Conservation (phyloP, 2,329 filamentous ascomycete genomes). For the Apiospora arundinis region DNA sequence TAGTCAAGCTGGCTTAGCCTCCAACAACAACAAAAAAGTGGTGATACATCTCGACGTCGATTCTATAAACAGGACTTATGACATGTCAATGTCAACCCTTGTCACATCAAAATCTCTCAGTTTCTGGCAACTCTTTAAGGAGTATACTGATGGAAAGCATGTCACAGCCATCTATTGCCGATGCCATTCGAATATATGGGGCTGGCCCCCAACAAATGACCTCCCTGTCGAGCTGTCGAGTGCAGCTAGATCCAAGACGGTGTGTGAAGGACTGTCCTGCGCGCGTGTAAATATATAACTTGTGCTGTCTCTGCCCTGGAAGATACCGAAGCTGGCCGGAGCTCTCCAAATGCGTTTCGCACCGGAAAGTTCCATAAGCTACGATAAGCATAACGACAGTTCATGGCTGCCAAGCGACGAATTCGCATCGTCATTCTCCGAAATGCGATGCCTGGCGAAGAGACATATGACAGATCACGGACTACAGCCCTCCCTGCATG, state of each 20-base stretch:
- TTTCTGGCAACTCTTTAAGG: background rate
- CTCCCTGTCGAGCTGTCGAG: background rate
- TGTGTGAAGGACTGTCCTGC: background rate
- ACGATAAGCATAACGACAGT: constrained; percentile 14
- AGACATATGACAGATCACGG: constrained; percentile 3
- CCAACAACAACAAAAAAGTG: no score
- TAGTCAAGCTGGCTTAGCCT: background rate
- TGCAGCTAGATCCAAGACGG: background rate
- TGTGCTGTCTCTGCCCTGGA: background rate
- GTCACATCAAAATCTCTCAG: background rate
- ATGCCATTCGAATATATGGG: background rate
- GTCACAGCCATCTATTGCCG: background rate
- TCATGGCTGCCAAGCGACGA: constrained; percentile 13
- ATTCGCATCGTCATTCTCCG: background rate
- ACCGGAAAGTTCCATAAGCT: background rate
- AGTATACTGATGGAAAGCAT: background rate
- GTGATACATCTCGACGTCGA: background rate
- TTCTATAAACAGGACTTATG: background rate
- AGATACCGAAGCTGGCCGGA: background rate
- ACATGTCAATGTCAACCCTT: background rate
- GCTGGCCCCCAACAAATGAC: background rate
- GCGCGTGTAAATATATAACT: background rate
- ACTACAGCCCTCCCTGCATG: constrained; percentile 1
- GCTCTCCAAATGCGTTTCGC: background rate
- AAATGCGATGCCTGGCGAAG: background rate